These are phyloP conservation scores for Medicago arabica DNA, from an alignment of 306 rosid species.

Conservation along the genomic window DNA sequence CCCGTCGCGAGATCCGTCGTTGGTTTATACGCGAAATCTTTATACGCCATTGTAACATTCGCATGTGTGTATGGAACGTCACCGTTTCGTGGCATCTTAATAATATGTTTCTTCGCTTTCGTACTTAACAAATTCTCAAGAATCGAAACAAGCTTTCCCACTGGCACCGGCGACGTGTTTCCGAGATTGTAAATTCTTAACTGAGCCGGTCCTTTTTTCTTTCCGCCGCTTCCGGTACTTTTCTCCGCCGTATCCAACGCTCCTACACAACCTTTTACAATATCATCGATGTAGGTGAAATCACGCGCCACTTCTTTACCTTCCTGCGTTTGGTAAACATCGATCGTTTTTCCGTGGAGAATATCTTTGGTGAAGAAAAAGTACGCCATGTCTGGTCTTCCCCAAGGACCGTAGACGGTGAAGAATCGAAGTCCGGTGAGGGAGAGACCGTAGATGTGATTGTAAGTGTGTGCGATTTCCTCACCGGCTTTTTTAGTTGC, in stretches of 20 bases:
- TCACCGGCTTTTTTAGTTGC: conserved; percentile 94
- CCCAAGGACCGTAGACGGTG: conserved; percentile 95
- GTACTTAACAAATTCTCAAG: conserved; percentile 56
- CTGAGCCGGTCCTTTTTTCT: conserved; percentile 72
- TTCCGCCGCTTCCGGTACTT: conserved; percentile 85
- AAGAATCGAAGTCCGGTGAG: conserved; percentile 83
- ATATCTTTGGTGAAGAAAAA: conserved; percentile 89
- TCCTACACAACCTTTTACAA: conserved; percentile 77
- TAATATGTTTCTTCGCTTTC: conserved; percentile 76
- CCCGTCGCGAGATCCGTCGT: conserved; percentile 77
- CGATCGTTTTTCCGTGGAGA: conserved; percentile 70
- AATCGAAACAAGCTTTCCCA: conserved; percentile 71
- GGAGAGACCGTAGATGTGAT: conserved; percentile 84
- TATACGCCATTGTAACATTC: conserved; percentile 72
- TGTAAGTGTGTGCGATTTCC: conserved; percentile 86
- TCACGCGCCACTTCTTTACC: conserved; percentile 97
- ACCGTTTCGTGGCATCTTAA: conserved; percentile 87
- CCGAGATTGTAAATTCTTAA: conserved; percentile 79
- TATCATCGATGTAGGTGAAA: conserved; percentile 86
- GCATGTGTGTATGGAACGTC: conserved; percentile 95
- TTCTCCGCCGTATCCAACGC: conserved; percentile 79
- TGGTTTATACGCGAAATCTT: conserved; percentile 76
- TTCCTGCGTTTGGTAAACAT: conserved; percentile 66
- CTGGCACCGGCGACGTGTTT: conserved; percentile 89
- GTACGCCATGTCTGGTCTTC: conserved; percentile 93